Evolutionary conservation across 2,329 filamentous ascomycete species (phyloP), one percentile per base, ranked within the genome.

Genomic region (Ophiostoma quercus): DNA sequence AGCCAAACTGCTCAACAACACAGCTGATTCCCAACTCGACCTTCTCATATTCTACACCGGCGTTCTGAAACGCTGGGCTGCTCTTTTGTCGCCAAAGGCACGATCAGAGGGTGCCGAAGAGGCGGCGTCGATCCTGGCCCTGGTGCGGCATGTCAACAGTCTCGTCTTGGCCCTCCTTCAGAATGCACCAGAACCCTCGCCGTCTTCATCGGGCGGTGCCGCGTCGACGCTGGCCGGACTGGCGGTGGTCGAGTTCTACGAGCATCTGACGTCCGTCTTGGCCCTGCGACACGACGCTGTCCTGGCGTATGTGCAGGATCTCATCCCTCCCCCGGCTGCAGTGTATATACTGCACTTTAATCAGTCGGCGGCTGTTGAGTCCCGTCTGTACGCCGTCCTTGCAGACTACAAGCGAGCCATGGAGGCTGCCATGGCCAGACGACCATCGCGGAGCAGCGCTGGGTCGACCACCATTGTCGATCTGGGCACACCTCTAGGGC

Each of bases 341-440:
- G 82, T 94, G 29, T 95, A 95, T 79, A 84, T 84, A 11, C 81
- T 95, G 54, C 82, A 88, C 73, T 93, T 95, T 77, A 85, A 83
- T 71, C 79, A 83, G 25, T 90, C 87, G 1, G 81, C 88, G 16
- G 84, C 84, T 22, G 85, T 85, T 19, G 81, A 91, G 3, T 91
- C 91, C 7, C 87, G 89, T 6, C 84, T 92, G 43, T 92, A 88
- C 76, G 83, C 84, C 67, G 83, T 93, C 34, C 82, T 96, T 37
- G 88, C 90, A 2, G 80, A 79, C 62, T 94, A 93, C 80, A 95
- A 95, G 77, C 83, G 83, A 32, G 87, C 89, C 0, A 92, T 94
- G 75, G 91, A 94, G 76, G 79, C 80, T 34, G 87, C 88, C 70
- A 86, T 86, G 80, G 74, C 80, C 69, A 68, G 71, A 25, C 71